A percentile compares a stretch with the other conserved stretches of the same genome.
These are phyloP conservation scores for Acanthamoeba divionensis DNA, from an alignment of 208 protist species.

Conservation along the genomic window DNA sequence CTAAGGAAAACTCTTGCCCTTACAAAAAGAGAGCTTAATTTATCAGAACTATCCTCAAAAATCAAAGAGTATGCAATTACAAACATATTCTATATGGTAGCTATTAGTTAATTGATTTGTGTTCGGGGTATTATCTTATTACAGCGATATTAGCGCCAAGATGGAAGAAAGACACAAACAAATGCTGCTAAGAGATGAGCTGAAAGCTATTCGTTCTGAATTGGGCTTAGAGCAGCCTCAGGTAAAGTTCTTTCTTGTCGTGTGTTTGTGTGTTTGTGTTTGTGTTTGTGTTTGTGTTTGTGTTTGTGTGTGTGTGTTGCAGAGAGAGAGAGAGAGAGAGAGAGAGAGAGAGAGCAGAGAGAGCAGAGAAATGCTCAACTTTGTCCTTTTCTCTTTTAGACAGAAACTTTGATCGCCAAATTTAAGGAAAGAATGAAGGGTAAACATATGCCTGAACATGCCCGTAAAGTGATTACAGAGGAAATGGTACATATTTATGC, in stretches of 20 bases:
- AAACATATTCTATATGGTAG: background rate
- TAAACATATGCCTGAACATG: background rate
- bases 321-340: too few relatives aligned
- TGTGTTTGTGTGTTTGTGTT: too few relatives aligned
- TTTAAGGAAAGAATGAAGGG: constrained; percentile 15
- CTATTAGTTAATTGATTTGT: background rate
- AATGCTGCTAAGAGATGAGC: background rate
- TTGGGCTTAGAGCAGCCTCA: constrained; percentile 25
- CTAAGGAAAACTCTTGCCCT: background rate
- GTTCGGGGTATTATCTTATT: too few relatives aligned
- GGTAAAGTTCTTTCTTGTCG: too few relatives aligned
- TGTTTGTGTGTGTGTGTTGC: too few relatives aligned
- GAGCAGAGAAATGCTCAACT: too few relatives aligned
- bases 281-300: too few relatives aligned
- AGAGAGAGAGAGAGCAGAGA: too few relatives aligned
- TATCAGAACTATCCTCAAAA: background rate
- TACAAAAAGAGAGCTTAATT: constrained; percentile 12
- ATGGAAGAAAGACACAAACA: constrained; percentile 23
- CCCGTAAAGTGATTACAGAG: constrained; percentile 53
- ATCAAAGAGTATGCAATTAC: background rate
- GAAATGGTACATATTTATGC: constrained; percentile 43
- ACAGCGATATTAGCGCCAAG: background rate
- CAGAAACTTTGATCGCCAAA: constrained; percentile 40
- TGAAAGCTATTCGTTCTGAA: constrained; percentile 25
- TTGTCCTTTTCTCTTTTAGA: too few relatives aligned